Evolutionary conservation across 2,329 filamentous ascomycete species (phyloP).

Genomic region (Monosporascus sp.): DNA sequence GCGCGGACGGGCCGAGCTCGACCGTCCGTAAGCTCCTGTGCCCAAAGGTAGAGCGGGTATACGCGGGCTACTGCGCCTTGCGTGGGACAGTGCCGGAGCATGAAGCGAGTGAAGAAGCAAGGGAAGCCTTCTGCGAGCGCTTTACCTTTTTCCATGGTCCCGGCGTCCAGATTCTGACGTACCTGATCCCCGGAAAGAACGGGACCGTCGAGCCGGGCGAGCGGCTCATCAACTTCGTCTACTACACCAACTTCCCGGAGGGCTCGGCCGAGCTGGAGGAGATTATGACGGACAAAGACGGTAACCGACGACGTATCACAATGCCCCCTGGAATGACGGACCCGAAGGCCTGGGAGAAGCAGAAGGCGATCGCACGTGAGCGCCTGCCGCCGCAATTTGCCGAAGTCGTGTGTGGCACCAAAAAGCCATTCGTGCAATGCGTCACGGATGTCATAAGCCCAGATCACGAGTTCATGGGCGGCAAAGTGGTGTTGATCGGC

Average conservation of each 20-base stretch:
- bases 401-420: constrained; percentile 34
- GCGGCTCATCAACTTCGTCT: constrained; percentile 41
- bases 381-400: constrained; percentile 34
- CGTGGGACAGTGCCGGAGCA: constrained; percentile 36
- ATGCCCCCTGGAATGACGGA: constrained; percentile 31
- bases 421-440: constrained; percentile 36
- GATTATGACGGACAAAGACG: constrained; percentile 30
- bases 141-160: constrained; percentile 36
- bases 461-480: constrained; percentile 28
- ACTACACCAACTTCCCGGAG: constrained; percentile 37
- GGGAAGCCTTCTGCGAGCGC: constrained; percentile 28
- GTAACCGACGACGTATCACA: constrained; percentile 29
- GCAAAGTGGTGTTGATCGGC: constrained; percentile 36
- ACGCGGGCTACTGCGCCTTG: constrained; percentile 37
- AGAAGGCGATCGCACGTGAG: constrained; percentile 26
- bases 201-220: constrained; percentile 33
- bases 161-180: constrained; percentile 35
- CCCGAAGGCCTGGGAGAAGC: constrained; percentile 28
- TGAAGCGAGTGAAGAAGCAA: constrained; percentile 29
- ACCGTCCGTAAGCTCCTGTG: constrained; percentile 30
- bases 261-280: constrained; percentile 26
- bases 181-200: constrained; percentile 35
- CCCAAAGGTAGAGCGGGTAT: constrained; percentile 24
- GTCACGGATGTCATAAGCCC: constrained; percentile 35
- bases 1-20: constrained; percentile 39